Percentiles rank a stretch among this genome's conserved stretches.
Evolutionary conservation across 2,329 filamentous ascomycete species (phyloP).

Genomic region (Blastomyces parvus): DNA sequence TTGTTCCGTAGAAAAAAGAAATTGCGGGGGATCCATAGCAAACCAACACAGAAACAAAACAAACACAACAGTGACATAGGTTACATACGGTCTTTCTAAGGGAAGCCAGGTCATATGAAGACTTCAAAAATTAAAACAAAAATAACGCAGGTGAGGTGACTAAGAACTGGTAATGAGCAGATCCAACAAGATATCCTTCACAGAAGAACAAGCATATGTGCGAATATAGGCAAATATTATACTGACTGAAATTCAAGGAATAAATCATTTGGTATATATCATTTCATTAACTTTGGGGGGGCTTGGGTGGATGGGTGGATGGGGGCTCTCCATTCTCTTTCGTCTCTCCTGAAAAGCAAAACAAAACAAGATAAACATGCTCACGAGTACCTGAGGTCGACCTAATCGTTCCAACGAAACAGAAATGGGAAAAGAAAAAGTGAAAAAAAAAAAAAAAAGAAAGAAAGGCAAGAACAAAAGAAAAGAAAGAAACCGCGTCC

Average conservation of each 20-base stretch:
- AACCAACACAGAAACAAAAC: neutral
- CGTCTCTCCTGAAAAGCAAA: neutral
- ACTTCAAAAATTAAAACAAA: neutral
- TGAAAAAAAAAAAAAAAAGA: neutral
- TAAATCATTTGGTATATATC: conserved; percentile 1
- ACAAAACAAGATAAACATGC: neutral
- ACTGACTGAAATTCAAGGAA: neutral
- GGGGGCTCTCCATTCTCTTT: neutral
- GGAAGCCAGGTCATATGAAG: neutral
- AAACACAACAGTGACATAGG: neutral
- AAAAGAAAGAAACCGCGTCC: neutral
- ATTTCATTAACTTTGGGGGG: neutral
- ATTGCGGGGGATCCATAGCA: neutral
- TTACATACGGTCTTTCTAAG: neutral
- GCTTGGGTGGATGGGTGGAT: too few relatives aligned
- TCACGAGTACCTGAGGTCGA: neutral
- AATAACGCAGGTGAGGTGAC: neutral
- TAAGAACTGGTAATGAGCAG: neutral
- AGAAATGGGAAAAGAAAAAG: neutral
- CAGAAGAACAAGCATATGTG: neutral
- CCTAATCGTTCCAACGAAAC: too few relatives aligned
- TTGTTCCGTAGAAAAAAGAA: too few relatives aligned
- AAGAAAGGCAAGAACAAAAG: neutral
- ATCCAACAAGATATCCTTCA: neutral
- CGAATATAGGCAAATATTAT: neutral